Evolutionary conservation across 2,329 filamentous ascomycete species (phyloP).

Genomic region (Gnomoniopsis sp.): DNA sequence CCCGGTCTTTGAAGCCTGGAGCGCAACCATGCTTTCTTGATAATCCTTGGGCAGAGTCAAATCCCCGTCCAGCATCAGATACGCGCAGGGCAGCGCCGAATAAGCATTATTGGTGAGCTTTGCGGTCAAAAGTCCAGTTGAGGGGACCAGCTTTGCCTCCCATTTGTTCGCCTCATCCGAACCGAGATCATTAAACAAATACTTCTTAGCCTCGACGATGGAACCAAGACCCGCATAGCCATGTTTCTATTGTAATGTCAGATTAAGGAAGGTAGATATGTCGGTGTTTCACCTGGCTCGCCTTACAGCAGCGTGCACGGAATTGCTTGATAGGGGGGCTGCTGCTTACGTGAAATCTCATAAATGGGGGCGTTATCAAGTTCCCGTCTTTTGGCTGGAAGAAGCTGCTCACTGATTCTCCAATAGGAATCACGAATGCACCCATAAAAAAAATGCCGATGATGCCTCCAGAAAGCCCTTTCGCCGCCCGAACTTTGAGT

Average conservation of each 20-base stretch:
- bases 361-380: slow-evolving; percentile 22
- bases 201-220: slow-evolving; percentile 23
- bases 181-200: slow-evolving; percentile 28
- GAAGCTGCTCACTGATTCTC: slow-evolving; percentile 28
- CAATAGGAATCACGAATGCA: slow-evolving; percentile 28
- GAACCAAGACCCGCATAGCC: slow-evolving; percentile 23
- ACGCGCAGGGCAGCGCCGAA: slow-evolving; percentile 28
- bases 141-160: slow-evolving; percentile 25
- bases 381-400: slow-evolving; percentile 27
- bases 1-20: slow-evolving; percentile 24
- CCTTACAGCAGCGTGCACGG: neutral
- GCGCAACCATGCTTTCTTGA: slow-evolving; percentile 28
- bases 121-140: slow-evolving; percentile 19
- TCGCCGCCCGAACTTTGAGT: slow-evolving; percentile 16
- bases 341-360: slow-evolving; percentile 26
- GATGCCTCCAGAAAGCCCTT: slow-evolving; percentile 22
- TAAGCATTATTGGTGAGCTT: slow-evolving; percentile 31
- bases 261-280: no score
- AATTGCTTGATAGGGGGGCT: no score
- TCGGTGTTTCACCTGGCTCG: neutral
- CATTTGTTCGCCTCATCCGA: slow-evolving; percentile 22
- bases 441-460: slow-evolving; percentile 29
- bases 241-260: neutral
- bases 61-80: slow-evolving; percentile 29
- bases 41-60: slow-evolving; percentile 27